A percentile compares a stretch with the other conserved stretches of the same genome.
These are phyloP conservation scores for Viola odorata DNA, from an alignment of 345 rosid species.

Conservation along the genomic window DNA sequence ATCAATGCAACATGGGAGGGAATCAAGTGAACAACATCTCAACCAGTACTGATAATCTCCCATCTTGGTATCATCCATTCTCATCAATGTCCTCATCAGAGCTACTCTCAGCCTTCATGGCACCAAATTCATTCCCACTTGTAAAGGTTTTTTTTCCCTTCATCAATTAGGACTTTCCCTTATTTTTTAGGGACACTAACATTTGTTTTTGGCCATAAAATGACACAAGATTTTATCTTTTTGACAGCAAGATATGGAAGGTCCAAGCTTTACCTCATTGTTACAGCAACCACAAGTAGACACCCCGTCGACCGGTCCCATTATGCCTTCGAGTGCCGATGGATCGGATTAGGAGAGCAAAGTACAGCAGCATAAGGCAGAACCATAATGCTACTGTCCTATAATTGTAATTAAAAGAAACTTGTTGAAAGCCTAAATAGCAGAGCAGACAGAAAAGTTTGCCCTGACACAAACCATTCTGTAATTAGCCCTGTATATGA, in stretches of 20 bases:
- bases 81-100: conserved; percentile 19
- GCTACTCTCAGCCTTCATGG: conserved; percentile 16
- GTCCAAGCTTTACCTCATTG: conserved; percentile 23
- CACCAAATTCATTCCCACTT: conserved; percentile 35
- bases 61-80: conserved; percentile 30
- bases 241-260: conserved; percentile 27
- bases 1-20: conserved; percentile 18
- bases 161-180: background rate
- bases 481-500: too few relatives aligned
- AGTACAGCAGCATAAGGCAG: conserved; percentile 26
- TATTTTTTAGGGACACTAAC: background rate
- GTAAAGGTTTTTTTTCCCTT: conserved; percentile 27
- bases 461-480: too few relatives aligned
- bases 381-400: too few relatives aligned
- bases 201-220: too few relatives aligned
- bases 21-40: conserved; percentile 15
- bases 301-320: conserved; percentile 15
- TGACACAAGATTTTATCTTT: background rate
- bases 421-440: too few relatives aligned
- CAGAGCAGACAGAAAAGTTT: too few relatives aligned
- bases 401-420: too few relatives aligned
- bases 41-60: conserved; percentile 13
- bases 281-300: conserved; percentile 34
- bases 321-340: conserved; percentile 20
- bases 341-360: conserved; percentile 32